Percentiles rank a stretch among this genome's conserved stretches.
Conservation (phyloP, 2,329 filamentous ascomycete genomes). For the Xylariaceae sp. region DNA sequence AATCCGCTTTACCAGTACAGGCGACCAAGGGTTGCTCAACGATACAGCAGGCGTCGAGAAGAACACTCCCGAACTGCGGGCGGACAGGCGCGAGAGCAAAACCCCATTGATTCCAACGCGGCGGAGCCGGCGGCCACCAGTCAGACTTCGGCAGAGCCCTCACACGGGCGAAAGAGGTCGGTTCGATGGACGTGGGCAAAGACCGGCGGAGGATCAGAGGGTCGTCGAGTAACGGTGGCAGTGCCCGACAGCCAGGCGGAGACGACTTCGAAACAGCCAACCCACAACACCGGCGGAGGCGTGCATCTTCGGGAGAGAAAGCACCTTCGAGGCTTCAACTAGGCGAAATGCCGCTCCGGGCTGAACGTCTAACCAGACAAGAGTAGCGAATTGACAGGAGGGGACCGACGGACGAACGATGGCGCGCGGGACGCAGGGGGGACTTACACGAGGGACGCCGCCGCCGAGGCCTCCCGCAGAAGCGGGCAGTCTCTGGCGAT, state of each 20-base stretch:
- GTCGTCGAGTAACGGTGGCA: not conserved
- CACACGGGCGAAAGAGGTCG: too few relatives aligned
- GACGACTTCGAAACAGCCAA: not conserved
- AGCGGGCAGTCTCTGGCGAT: too few relatives aligned
- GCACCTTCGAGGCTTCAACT: conserved; percentile 1
- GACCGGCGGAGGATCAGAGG: not conserved
- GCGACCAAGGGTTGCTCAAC: not conserved
- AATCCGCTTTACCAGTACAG: not conserved
- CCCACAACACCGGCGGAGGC: not conserved
- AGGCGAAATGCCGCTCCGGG: not conserved
- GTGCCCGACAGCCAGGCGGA: not conserved
- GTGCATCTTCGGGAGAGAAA: not conserved
- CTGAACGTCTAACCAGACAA: not conserved
- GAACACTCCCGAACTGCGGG: too few relatives aligned
- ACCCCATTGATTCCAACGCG: too few relatives aligned
- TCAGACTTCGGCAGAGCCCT: too few relatives aligned
- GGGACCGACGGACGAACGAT: not conserved
- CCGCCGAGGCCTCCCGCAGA: too few relatives aligned
- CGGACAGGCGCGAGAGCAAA: too few relatives aligned
- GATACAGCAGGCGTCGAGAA: not conserved
- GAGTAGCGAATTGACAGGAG: not conserved
- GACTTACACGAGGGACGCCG: too few relatives aligned
- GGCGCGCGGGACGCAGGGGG: not conserved
- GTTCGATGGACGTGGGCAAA: not conserved
- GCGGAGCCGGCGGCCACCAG: too few relatives aligned